These are phyloP conservation scores for Setomelanomma holmii DNA, from an alignment of 2,329 filamentous ascomycete species.

Conservation along the genomic window DNA sequence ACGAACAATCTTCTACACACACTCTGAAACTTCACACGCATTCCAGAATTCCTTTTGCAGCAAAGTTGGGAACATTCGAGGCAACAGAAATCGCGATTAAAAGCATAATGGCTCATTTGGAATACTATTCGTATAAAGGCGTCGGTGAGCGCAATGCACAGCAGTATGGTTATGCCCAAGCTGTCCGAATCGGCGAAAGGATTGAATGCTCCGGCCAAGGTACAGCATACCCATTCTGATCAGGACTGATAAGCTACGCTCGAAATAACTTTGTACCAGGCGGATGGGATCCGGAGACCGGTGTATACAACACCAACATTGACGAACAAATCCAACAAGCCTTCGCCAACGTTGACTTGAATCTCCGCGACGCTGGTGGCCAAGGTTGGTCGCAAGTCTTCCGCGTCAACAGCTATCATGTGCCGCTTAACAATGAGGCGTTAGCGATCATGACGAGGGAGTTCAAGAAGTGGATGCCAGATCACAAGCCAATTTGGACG, in stretches of 20 bases:
- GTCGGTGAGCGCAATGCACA: constrained; percentile 47
- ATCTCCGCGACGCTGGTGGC: constrained; percentile 61
- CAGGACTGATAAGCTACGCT: background rate
- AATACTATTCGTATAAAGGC: constrained; percentile 51
- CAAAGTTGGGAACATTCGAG: no score
- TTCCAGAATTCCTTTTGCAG: no score
- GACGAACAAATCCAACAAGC: constrained; percentile 50
- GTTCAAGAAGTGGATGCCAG: constrained; percentile 35
- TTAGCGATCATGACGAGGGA: constrained; percentile 24
- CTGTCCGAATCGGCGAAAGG: constrained; percentile 44
- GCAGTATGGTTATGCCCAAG: constrained; percentile 43
- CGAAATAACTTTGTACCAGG: constrained; percentile 24
- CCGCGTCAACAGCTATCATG: constrained; percentile 36
- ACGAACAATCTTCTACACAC: no score
- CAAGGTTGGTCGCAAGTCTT: constrained; percentile 64
- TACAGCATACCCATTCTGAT: constrained; percentile 11
- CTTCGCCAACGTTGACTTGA: constrained; percentile 64
- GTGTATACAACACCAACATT: constrained; percentile 25
- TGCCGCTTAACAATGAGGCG: constrained; percentile 23
- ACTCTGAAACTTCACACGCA: no score
- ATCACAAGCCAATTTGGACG: constrained; percentile 34
- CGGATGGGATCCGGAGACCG: constrained; percentile 41
- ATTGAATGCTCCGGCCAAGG: constrained; percentile 50
- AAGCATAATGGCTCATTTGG: constrained; percentile 19
- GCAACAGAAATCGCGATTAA: background rate